Evolutionary conservation across 2,329 filamentous ascomycete species (phyloP), one percentile per base, ranked within the genome.

Genomic region (Neodidymelliopsis sp.): DNA sequence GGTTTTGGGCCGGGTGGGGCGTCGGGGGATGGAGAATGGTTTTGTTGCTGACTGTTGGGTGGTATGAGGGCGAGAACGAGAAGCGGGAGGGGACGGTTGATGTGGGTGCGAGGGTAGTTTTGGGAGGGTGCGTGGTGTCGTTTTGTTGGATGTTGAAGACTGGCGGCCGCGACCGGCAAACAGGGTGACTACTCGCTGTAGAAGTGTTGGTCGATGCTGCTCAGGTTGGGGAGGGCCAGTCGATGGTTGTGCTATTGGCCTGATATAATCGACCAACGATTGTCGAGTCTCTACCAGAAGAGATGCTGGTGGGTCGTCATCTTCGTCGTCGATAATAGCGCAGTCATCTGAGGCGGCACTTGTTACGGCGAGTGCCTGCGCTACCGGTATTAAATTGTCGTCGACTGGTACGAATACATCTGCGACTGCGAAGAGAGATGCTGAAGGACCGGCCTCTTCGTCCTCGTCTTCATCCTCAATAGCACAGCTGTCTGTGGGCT

Each of bases 91-190:
- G n/a, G n/a, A n/a, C n/a, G n/a, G n/a, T n/a, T n/a, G n/a, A n/a
- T n/a, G n/a, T n/a, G n/a, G n/a, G n/a, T n/a, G n/a, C n/a, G n/a
- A n/a, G n/a, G n/a, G n/a, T n/a, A n/a, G n/a, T n/a, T n/a, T n/a
- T n/a, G n/a, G n/a, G n/a, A n/a, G n/a, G n/a, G n/a, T n/a, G n/a
- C n/a, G n/a, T n/a, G n/a, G n/a, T n/a, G n/a, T n/a, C n/a, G n/a
- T n/a, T n/a, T n/a, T n/a, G n/a, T n/a, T n/a, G n/a, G n/a, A n/a
- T n/a, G 13, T 13, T 27, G 27, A 10, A 38, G 6, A n/a, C 8
- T 30, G 12, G 25, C 39, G 50, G 34, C 46, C n/a, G n/a, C n/a
- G 48, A 5, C 56, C 54, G 5, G 54, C 46, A 27, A 61, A 59
- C 2, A 61, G 47, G 2, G 18, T 33, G 8, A 62, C 35, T 2